Base-by-base conservation (phyloP, 2,329 filamentous ascomycete genomes). In the Orbilia oligospora region DNA sequence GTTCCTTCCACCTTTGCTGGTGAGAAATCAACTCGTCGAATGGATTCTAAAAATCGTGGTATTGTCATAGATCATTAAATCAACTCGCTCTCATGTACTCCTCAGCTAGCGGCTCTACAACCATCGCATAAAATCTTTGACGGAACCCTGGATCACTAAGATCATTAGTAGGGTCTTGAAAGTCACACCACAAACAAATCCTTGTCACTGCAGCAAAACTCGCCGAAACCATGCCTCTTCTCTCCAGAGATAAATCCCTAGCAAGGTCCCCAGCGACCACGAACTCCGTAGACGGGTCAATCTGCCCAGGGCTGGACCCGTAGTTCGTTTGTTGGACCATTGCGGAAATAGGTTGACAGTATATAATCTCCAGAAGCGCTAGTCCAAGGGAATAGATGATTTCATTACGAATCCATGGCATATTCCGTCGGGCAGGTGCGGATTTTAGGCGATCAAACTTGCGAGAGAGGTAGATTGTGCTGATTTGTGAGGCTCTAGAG, bases 71-170 rank as follows among this genome's bases (percentile, higher is more conserved):
- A n/a, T n/a, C n/a, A n/a, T 38, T 24, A 12, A 6, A 22, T 27
- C 22, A 27, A 27, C 9, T 27, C 12, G 48, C 22, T 16, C 55
- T 18, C 12, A 27, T 18, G 20, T 58, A 58, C 5, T 58, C 55
- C n/a, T 58, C 55, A 20, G 27, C 27, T 3, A 58, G 27, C 3
- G 55, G 55, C 16, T 58, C 55, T 5, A 58, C n/a, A 4, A 58
- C 55, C 22, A 36, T 41, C 5, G 55, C 55, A 18, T 58, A 58
- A 18, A 58, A 58, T 27, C 16, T 58, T 41, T 58, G 55, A 36
- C 36, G 22, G 20, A 58, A 58, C 5, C 38, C 22, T 3, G 24
- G 20, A 18, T 58, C 55, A 12, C 36, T 14, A 18, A 58, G 55
- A 36, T 58, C 55, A 12, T 36, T 36, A 3, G 27, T 58, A 14